Conservation (phyloP, 2,329 filamentous ascomycete species). For the Chalara sp. region DNA sequence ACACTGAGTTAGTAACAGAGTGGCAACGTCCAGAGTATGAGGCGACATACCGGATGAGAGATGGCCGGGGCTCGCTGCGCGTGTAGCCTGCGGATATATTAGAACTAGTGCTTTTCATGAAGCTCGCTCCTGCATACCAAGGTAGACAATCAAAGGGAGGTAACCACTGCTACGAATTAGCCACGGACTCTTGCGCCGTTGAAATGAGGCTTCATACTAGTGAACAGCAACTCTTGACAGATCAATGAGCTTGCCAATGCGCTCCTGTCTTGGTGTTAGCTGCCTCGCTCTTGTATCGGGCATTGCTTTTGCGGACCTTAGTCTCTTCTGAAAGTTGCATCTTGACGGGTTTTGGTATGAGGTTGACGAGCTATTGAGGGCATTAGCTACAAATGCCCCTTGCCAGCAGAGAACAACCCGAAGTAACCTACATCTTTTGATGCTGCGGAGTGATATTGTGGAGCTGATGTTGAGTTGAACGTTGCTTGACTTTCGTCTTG, state of each 20-base stretch:
- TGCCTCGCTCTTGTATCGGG: conserved; percentile 2
- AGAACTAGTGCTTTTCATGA: no score
- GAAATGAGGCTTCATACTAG: conserved; percentile 58
- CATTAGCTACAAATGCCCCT: no score
- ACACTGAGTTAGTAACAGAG: background rate
- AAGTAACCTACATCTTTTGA: no score
- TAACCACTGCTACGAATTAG: conserved; percentile 66
- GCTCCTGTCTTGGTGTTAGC: conserved; percentile 58
- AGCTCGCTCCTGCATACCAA: conserved; percentile 53
- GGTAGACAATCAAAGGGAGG: conserved; percentile 91
- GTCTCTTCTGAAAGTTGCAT: conserved; percentile 82
- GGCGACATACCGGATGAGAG: conserved; percentile 57
- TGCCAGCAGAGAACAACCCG: no score
- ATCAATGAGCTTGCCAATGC: conserved; percentile 95
- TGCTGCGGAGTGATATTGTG: no score
- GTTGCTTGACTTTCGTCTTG: no score
- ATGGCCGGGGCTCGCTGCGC: conserved; percentile 84
- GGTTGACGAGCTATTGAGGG: no score
- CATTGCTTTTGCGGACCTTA: conserved; percentile 55
- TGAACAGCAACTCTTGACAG: conserved; percentile 89
- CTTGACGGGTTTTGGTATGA: conserved; percentile 6
- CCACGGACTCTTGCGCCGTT: background rate
- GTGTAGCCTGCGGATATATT: conserved; percentile 64
- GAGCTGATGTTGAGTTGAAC: no score
- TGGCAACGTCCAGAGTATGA: no score